These are phyloP conservation scores for Elaeis guineensis DNA, from an alignment of 176 grass and related monocot species.

Conservation along the genomic window DNA sequence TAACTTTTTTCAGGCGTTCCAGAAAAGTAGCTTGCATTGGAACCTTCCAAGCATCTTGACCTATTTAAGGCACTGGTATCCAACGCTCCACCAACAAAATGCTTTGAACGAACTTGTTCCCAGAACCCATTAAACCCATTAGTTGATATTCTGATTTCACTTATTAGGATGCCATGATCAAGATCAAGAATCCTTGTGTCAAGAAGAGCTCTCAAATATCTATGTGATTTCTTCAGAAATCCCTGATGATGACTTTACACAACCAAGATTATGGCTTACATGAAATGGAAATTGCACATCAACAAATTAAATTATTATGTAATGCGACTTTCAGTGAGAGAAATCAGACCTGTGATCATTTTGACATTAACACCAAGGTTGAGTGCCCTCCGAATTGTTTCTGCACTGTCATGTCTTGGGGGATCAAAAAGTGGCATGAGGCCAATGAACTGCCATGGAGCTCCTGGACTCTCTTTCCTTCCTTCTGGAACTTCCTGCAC, in stretches of 20 bases:
- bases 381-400: slow-evolving; percentile 70
- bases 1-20: too few species aligned
- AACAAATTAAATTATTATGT: too few species aligned
- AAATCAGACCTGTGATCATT: slow-evolving; percentile 63
- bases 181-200: too few species aligned
- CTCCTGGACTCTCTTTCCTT: slow-evolving; percentile 57
- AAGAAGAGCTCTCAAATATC: too few species aligned
- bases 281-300: too few species aligned
- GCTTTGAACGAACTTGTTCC: neutral
- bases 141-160: neutral
- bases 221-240: too few species aligned
- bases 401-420: slow-evolving; percentile 72
- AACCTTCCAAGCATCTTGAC: too few species aligned
- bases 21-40: too few species aligned
- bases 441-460: slow-evolving; percentile 57
- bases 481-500: slow-evolving; percentile 63
- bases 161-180: neutral
- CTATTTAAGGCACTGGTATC: too few species aligned
- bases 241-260: too few species aligned
- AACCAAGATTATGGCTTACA: too few species aligned
- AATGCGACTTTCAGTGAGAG: neutral
- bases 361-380: slow-evolving; percentile 80
- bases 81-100: too few species aligned
- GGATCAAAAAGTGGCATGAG: slow-evolving; percentile 73
- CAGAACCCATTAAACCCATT: neutral